A percentile compares a stretch with the other conserved stretches of the same genome.
Conservation (phyloP, 169 alveolate species). For the Plasmodium adleri region DNA sequence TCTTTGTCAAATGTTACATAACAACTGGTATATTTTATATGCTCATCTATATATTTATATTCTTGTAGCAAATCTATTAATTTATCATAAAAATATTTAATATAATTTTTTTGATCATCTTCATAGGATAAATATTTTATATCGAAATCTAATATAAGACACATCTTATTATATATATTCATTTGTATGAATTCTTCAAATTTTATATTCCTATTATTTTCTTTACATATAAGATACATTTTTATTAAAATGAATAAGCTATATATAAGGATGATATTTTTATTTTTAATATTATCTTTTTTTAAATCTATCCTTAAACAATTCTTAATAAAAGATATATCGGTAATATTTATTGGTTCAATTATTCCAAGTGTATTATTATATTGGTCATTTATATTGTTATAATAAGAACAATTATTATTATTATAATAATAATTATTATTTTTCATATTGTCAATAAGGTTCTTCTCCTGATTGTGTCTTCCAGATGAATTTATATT, state of each 20-base stretch:
- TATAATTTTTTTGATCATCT: slow-evolving; percentile 22
- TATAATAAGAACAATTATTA: too few relatives aligned
- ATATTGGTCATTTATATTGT: too few relatives aligned
- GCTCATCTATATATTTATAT: slow-evolving; percentile 39
- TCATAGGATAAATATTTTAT: slow-evolving; percentile 38
- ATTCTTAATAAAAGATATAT: slow-evolving; percentile 18
- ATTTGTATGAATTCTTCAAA: slow-evolving; percentile 44
- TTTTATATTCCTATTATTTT: slow-evolving; percentile 50
- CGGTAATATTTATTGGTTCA: slow-evolving; percentile 9
- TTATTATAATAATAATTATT: too few relatives aligned
- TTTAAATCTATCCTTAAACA: slow-evolving; percentile 24
- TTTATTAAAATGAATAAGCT: slow-evolving; percentile 51
- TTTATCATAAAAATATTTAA: slow-evolving; percentile 36
- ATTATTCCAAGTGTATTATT: neutral
- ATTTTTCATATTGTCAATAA: too few relatives aligned
- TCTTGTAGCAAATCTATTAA: slow-evolving; percentile 11
- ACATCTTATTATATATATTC: slow-evolving; percentile 45
- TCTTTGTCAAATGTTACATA: slow-evolving; percentile 27
- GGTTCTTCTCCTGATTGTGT: too few relatives aligned
- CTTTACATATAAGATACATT: slow-evolving; percentile 44
- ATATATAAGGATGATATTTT: slow-evolving; percentile 51
- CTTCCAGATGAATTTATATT: too few relatives aligned
- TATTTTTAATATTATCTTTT: slow-evolving; percentile 28
- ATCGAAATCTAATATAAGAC: slow-evolving; percentile 50
- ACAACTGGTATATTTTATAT: slow-evolving; percentile 13